Evolutionary conservation across 208 protist species (phyloP), one percentile per base, ranked within the genome.

Genomic region (Crithidia bombi): DNA sequence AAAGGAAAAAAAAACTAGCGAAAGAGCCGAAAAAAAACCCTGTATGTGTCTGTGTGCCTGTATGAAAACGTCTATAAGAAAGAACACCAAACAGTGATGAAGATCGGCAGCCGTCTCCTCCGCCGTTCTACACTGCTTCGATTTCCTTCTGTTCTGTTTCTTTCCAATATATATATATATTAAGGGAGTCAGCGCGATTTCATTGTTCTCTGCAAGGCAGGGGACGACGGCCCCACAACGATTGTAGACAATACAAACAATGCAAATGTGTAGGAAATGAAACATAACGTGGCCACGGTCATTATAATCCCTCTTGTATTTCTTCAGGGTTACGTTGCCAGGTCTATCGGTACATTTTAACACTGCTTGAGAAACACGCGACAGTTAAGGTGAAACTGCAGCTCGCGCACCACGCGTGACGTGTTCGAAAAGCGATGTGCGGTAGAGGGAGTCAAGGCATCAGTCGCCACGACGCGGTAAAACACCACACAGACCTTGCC

Each of bases 401-500:
- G 72, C 69, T 79, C 81, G 3, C 80, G 79, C 63, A 82, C 32
- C 21, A 90, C 59, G 26, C 86, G 71, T 0, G 74, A 65, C 11
- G 79, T 75, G 62, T 82, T 93, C 17, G 75, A 58, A 47, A 67
- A 67, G 30, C 71, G 55, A 21, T 69, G 51, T 36, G 52, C 10
- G 17, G 57, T 47, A 1, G 57, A 26, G 5, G 32, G 32, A 1
- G 36, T 39, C 0, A 47, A 17, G 28, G 17, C 54, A 17, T 78
- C 75, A 39, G 69, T 25, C 3, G 63, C 47, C 23, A 79, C 33
- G n/a, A 83, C 71, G 39, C 52, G 25, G 64, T 89, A 90, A 54
- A 82, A 83, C 10, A 94, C 74, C n/a, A 88, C 52, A 46, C 83
- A 91, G 25, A 90, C 65, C 9, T 52, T 73, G 19, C 56, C 28